phyloP scores from a whole-genome alignment of 805 yeast genomes.

The Nakazawaea molendinolei region DNA sequence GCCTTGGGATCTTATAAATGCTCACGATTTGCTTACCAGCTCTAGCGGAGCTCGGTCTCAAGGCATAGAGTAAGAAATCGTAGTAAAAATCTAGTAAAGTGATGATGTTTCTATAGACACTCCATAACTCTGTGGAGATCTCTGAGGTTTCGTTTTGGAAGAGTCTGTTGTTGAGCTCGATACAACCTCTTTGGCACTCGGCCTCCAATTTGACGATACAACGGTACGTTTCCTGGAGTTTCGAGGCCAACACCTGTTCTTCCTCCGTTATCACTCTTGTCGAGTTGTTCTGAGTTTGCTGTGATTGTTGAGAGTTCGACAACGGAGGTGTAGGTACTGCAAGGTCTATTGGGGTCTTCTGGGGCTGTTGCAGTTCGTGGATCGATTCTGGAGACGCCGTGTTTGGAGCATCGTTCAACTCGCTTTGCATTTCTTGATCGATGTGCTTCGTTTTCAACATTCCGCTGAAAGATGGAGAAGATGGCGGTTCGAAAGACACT shows the following conservation, averaged over 20 bases:
- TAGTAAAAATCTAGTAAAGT: slow-evolving; percentile 64
- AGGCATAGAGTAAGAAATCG: slow-evolving; percentile 64
- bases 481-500: slow-evolving; percentile 19
- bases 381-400: slow-evolving; percentile 11
- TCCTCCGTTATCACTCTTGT: slow-evolving; percentile 37
- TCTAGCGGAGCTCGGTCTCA: slow-evolving; percentile 58
- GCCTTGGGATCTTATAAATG: slow-evolving; percentile 68
- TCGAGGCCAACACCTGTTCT: slow-evolving; percentile 61
- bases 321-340: background rate
- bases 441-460: slow-evolving; percentile 3
- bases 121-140: slow-evolving; percentile 58
- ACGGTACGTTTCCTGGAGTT: slow-evolving; percentile 69
- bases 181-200: slow-evolving; percentile 63
- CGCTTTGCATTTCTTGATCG: slow-evolving; percentile 10
- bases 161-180: slow-evolving; percentile 48
- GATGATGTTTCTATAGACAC: slow-evolving; percentile 60
- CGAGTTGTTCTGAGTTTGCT: slow-evolving; percentile 14
- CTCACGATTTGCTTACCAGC: slow-evolving; percentile 75
- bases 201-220: slow-evolving; percentile 61
- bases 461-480: slow-evolving; percentile 10
- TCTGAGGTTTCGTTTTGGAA: slow-evolving; percentile 41
- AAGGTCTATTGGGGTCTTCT: background rate
- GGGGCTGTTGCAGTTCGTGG: slow-evolving; percentile 5
- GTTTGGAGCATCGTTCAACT: slow-evolving; percentile 11
- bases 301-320: slow-evolving; percentile 12